Base-by-base conservation (phyloP, 2,329 filamentous ascomycete genomes). In the Periglandula ipomoeae region DNA sequence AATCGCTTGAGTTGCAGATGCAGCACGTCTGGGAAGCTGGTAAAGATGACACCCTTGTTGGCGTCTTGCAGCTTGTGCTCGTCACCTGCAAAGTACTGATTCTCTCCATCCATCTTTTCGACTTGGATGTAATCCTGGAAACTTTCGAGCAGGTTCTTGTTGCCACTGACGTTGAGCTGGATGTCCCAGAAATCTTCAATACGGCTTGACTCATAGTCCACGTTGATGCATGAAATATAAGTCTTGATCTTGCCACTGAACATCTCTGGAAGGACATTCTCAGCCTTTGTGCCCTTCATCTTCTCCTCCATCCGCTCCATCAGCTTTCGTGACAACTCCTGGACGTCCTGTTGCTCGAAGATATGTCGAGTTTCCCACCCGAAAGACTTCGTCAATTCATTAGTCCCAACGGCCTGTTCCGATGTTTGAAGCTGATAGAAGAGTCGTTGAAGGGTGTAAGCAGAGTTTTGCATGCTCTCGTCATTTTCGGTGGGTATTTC, bases 101-200 rank as follows among this genome's bases (percentile, higher is more conserved):
- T 98, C 65, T 98, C 94, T 37, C 93, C 93, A 56, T 97, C 90
- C 67, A 98, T 84, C 30, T 90, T 95, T 68, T 98, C 93, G 32
- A 96, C 91, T 61, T 95, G 85, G 57, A 98, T 85, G 64, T 98
- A 98, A 66, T 97, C 90, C 62, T 84, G 84, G 73, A 98, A 97
- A 62, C 91, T 97, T 59, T 94, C 89, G 54, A 95, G 85, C 27
- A 98, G 73, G 53, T 87, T 91, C 70, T 88, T 89, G 74, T 95
- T 96, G 27, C 89, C 90, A 54, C 87, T 86, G 45, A 98, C 94
- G 57, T 97, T 98, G 57, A 98, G 79, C 65, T 98, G 93, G 52
- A 98, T 88, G 64, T 98, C 93, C 93, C 93, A 98, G 65, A 96
- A 98, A 59, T 98, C 94, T 66, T 98, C 93, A 56, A 93, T 81